A percentile compares a stretch with the other conserved stretches of the same genome.
Conservation (phyloP, 1,284 basidiomycete species). For the Ganoderma leucocontextum region DNA sequence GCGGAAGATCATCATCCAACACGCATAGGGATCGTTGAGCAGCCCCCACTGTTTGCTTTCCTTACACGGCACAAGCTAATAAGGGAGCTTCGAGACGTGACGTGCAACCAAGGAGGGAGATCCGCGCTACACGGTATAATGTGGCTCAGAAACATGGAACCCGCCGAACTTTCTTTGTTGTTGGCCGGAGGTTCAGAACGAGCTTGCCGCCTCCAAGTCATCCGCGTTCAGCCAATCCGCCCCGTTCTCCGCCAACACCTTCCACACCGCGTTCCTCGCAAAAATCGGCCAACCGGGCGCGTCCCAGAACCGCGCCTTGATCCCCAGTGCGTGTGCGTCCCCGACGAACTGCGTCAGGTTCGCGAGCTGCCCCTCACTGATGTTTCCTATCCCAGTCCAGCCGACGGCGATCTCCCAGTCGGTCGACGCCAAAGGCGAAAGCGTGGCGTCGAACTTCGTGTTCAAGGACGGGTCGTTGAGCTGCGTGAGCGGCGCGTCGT, state of each 20-base stretch:
- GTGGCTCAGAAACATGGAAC: no score
- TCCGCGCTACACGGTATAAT: no score
- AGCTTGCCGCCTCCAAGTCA: conserved; percentile 55
- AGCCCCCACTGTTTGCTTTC: not conserved
- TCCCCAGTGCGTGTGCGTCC: conserved; percentile 55
- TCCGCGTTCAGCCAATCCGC: conserved; percentile 65
- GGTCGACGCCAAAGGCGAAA: conserved; percentile 60
- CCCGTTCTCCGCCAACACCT: conserved; percentile 50
- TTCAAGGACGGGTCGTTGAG: conserved; percentile 48
- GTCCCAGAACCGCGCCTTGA: conserved; percentile 61
- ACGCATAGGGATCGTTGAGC: not conserved
- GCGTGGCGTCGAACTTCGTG: conserved; percentile 50
- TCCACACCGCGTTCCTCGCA: conserved; percentile 55
- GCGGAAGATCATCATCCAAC: no score
- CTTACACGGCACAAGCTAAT: no score
- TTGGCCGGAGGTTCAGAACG: conserved; percentile 41
- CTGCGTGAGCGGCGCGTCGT: conserved; percentile 58
- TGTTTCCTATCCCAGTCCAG: conserved; percentile 56
- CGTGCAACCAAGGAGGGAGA: no score
- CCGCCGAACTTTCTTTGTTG: not conserved
- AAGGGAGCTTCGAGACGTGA: no score
- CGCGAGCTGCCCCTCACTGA: conserved; percentile 48
- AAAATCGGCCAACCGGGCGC: conserved; percentile 58
- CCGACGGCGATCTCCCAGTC: conserved; percentile 57
- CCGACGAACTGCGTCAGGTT: conserved; percentile 49